Base-by-base conservation (phyloP, 2,329 filamentous ascomycete species). In the Elsinoe perseae region DNA sequence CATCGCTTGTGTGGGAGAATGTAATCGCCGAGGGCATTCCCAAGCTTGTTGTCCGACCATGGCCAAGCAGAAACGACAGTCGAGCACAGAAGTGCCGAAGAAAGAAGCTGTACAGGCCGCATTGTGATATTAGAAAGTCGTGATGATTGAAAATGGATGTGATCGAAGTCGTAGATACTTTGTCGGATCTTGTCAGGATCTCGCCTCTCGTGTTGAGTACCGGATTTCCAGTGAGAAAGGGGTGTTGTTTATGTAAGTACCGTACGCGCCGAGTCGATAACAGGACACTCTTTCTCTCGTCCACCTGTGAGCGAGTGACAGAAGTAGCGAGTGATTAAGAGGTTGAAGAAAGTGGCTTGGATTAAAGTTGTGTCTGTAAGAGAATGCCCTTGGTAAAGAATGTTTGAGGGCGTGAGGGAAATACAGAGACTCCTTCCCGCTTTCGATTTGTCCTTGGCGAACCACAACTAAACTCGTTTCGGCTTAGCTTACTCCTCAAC, bases 31-130 rank as follows among this genome's bases (percentile, higher is more conserved):
- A 9, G 65, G 25, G n/a, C 67, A 57, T 21, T 60, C 59, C 43
- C 61, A 64, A 44, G 66, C 59, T 12, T 64, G 65, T 50, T 64
- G 60, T 56, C 66, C 61, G 38, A 63, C 58, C 32, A 59, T 53
- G 23, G 62, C 61, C 34, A 66, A 61, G 21, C 64, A 52, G 25
- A 61, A 60, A 64, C 64, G 46, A 66, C 59, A 30, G 67, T 59
- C 20, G 67, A 61, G 58, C 69, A 61, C 25, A 69, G 60, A 54
- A 67, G 59, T 46, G 64, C 60, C 38, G 66, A 60, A 28, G 68
- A 62, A 44, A 70, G 58, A 44, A 69, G 44, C 44, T 63, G 60
- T 32, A 66, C 61, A 38, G 68, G 63, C 61, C 68, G 65, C 69
- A 71, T 71, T 42, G 59, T 62, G 62, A 48, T 52, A 52, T 34